Evolutionary conservation across 164 flowering plant species (phyloP).

Genomic region (Malania oleifera): DNA sequence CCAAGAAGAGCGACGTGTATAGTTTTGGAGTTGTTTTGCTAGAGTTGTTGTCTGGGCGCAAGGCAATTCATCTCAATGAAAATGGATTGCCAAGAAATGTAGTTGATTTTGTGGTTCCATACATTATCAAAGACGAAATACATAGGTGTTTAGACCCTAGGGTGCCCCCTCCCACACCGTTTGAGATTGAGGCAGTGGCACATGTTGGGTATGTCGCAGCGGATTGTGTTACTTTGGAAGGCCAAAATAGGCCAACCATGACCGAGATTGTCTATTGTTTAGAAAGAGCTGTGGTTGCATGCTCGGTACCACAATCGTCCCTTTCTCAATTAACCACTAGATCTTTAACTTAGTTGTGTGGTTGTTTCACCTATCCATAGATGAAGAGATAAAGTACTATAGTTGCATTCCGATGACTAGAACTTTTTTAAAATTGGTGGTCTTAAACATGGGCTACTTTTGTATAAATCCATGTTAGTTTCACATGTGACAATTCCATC

Average conservation of each 20-base stretch:
- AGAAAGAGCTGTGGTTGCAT: conserved; percentile 57
- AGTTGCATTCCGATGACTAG: too few relatives aligned
- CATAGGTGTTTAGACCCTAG: conserved; percentile 55
- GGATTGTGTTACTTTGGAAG: conserved; percentile 61
- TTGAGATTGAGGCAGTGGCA: conserved; percentile 75
- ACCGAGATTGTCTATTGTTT: conserved; percentile 49
- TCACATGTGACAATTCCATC: too few relatives aligned
- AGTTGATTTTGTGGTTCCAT: conserved; percentile 69
- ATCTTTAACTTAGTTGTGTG: conserved; percentile 24
- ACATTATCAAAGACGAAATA: conserved; percentile 50
- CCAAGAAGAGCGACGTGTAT: conserved; percentile 76
- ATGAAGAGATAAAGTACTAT: too few relatives aligned
- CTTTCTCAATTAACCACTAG: conserved; percentile 35
- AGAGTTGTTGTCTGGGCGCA: conserved; percentile 64
- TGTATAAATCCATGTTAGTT: too few relatives aligned
- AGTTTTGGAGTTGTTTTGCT: conserved; percentile 77
- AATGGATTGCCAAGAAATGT: conserved; percentile 57
- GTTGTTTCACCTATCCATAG: too few relatives aligned
- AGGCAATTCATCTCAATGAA: conserved; percentile 61
- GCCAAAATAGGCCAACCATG: conserved; percentile 67
- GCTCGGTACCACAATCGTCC: conserved; percentile 28
- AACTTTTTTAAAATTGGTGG: too few relatives aligned
- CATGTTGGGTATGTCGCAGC: conserved; percentile 65
- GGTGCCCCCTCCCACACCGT: conserved; percentile 72
- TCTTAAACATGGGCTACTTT: too few relatives aligned